These are phyloP conservation scores for Alnus rubra DNA, from an alignment of 306 rosid species.

Conservation along the genomic window DNA sequence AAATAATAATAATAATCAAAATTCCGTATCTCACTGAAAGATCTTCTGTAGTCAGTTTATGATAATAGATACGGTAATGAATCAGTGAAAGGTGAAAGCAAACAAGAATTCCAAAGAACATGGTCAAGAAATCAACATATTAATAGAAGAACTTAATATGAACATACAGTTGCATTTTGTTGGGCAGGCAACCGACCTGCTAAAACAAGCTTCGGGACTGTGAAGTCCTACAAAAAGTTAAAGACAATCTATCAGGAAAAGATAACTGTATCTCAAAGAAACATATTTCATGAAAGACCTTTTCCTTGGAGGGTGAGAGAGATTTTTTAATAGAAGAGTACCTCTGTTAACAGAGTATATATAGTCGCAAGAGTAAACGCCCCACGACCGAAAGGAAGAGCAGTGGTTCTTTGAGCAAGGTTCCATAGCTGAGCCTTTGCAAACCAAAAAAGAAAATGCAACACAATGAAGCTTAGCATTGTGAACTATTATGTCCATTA, in stretches of 20 bases:
- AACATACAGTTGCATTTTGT: conserved; percentile 93
- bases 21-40: conserved; percentile 3
- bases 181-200: conserved; percentile 98
- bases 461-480: background rate
- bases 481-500: background rate
- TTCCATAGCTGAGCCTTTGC: conserved; percentile 91
- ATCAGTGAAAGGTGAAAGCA: background rate
- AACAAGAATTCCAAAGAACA: background rate
- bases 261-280: conserved; percentile 1
- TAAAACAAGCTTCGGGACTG: conserved; percentile 87
- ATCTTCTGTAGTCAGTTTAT: background rate
- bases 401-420: conserved; percentile 93
- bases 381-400: conserved; percentile 97
- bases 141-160: conserved; percentile 24
- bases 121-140: conserved; percentile 10
- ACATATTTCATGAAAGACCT: conserved; percentile 16
- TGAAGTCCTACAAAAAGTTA: conserved; percentile 63
- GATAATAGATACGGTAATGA: background rate
- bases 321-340: conserved; percentile 25
- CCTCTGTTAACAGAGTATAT: conserved; percentile 96
- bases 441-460: conserved; percentile 25
- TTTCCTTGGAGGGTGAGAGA: background rate
- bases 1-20: background rate
- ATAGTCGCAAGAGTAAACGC: conserved; percentile 97
- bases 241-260: conserved; percentile 29